A percentile compares a stretch with the other conserved stretches of the same genome.
Conservation (phyloP, 208 protist genomes). For the Trypanosoma brucei region DNA sequence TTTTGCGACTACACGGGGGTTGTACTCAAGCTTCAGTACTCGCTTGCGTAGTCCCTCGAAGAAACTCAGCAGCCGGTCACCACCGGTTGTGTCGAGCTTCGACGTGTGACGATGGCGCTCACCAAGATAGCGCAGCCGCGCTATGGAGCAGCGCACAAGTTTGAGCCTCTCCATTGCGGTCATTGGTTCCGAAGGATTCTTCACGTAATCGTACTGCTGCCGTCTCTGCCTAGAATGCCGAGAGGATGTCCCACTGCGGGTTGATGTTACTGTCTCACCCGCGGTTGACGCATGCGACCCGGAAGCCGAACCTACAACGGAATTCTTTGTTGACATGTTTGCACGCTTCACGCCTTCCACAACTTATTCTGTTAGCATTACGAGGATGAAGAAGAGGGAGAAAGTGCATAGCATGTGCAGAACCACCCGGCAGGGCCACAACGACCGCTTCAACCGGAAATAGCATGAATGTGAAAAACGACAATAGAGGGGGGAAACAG, state of each 20-base stretch:
- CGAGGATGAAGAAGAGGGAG: no score
- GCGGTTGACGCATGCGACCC: conserved; percentile 40
- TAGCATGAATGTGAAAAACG: no score
- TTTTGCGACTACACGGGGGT: conserved; percentile 39
- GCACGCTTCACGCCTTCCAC: background rate
- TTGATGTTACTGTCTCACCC: conserved; percentile 44
- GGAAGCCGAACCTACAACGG: conserved; percentile 42
- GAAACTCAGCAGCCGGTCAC: conserved; percentile 33
- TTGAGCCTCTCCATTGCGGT: conserved; percentile 56
- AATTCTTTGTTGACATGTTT: conserved; percentile 56
- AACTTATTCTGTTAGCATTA: background rate
- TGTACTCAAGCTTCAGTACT: conserved; percentile 52
- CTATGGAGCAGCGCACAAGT: conserved; percentile 69
- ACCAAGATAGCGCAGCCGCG: conserved; percentile 68
- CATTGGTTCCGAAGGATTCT: conserved; percentile 64
- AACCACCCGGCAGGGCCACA: no score
- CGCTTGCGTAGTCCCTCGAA: conserved; percentile 52
- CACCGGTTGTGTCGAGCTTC: conserved; percentile 58
- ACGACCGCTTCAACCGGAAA: no score
- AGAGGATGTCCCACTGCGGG: conserved; percentile 34
- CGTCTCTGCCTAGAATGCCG: conserved; percentile 34
- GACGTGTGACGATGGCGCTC: conserved; percentile 68
- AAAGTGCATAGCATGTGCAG: no score
- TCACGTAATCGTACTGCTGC: conserved; percentile 20
- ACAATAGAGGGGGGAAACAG: no score